These are phyloP conservation scores for Tinospora cordifolia DNA, from an alignment of 164 flowering plant genomes.

Conservation along the genomic window DNA sequence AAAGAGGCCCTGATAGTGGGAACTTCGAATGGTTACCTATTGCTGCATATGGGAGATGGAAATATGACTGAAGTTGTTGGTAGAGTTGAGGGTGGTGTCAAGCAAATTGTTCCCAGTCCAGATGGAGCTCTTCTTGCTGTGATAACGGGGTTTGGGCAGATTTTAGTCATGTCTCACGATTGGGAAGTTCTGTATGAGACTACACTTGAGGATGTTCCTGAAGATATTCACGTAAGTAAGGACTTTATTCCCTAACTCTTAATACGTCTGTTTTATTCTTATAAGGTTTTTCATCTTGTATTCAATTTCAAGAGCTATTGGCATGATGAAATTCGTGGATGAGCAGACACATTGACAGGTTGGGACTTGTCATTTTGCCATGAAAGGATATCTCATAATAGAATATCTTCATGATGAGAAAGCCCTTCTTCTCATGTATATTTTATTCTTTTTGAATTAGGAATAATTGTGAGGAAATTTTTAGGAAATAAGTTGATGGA, in stretches of 20 bases:
- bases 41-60: constrained; percentile 49
- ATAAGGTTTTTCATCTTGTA: background rate
- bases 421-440: background rate
- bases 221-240: constrained; percentile 62
- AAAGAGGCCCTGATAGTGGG: constrained; percentile 82
- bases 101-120: constrained; percentile 79
- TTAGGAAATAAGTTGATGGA: background rate
- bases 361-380: background rate
- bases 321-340: background rate
- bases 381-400: background rate
- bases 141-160: constrained; percentile 64
- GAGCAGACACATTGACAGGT: background rate
- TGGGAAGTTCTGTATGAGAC: constrained; percentile 90
- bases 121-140: constrained; percentile 87
- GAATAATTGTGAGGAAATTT: too few species aligned
- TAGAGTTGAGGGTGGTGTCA: constrained; percentile 82
- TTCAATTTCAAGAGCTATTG: background rate
- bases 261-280: background rate
- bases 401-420: background rate
- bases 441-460: too few species aligned
- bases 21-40: constrained; percentile 55
- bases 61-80: constrained; percentile 71
- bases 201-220: constrained; percentile 44
- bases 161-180: constrained; percentile 84
- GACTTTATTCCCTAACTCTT: constrained; percentile 23